Conservation (phyloP, 1,139 yeast genomes). For the Meyerozyma smithsonii region DNA sequence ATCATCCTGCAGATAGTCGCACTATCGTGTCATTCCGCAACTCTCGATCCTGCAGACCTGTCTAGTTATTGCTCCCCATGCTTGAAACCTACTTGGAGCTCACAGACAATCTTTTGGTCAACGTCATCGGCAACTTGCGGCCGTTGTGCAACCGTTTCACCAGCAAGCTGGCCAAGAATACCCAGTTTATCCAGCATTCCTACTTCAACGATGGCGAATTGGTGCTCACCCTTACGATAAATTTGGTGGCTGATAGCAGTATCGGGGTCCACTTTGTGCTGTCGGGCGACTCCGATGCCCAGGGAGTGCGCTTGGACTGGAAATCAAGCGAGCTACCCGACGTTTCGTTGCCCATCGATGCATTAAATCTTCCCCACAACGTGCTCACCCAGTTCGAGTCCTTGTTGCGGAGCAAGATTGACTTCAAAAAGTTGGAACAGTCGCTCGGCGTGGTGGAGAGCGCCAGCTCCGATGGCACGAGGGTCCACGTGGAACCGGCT, state of each 20-base stretch:
- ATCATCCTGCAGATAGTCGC: not conserved
- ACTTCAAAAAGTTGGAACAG: slow-evolving; percentile 4
- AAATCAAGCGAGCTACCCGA: slow-evolving; percentile 12
- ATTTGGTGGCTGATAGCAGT: slow-evolving; percentile 10
- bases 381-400: slow-evolving; percentile 21
- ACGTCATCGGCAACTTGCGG: slow-evolving; percentile 1
- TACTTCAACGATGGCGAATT: slow-evolving; percentile 6
- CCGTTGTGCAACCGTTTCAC: not conserved
- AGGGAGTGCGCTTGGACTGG: slow-evolving; percentile 24
- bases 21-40: not conserved
- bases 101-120: not conserved
- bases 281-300: slow-evolving; percentile 14
- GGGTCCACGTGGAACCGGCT: not conserved
- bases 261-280: slow-evolving; percentile 16
- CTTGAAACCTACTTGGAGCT: not conserved
- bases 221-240: slow-evolving; percentile 11
- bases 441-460: slow-evolving; percentile 7
- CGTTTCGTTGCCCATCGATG: slow-evolving; percentile 23
- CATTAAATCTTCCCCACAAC: slow-evolving; percentile 19
- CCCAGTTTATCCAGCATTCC: slow-evolving; percentile 3
- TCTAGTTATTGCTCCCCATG: not conserved
- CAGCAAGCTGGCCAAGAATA: slow-evolving; percentile 5
- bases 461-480: not conserved
- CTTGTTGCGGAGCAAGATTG: slow-evolving; percentile 6
- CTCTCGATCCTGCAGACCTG: not conserved